These are phyloP conservation scores for Ochetophila trinervis DNA, from an alignment of 306 rosid genomes.

Conservation along the genomic window DNA sequence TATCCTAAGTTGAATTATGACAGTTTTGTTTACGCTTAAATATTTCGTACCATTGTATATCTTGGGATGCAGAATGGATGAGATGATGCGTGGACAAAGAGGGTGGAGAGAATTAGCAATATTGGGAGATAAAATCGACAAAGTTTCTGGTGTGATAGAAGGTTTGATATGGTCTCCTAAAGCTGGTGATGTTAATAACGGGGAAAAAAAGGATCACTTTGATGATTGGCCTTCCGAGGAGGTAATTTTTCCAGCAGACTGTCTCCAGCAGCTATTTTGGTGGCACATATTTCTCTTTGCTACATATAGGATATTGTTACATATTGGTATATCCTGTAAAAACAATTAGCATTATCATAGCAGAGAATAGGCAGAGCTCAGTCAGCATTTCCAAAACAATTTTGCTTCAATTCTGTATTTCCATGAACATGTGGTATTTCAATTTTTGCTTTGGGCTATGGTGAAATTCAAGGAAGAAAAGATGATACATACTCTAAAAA, in stretches of 20 bases:
- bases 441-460: too few relatives aligned
- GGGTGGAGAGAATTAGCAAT: conserved; percentile 95
- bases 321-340: not conserved
- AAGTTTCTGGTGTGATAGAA: conserved; percentile 73
- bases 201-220: conserved; percentile 32
- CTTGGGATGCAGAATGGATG: conserved; percentile 79
- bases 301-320: conserved; percentile 16
- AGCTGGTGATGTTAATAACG: conserved; percentile 37
- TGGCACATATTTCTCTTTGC: conserved; percentile 7
- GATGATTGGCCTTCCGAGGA: conserved; percentile 87
- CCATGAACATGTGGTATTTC: too few relatives aligned
- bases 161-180: conserved; percentile 80
- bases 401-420: too few relatives aligned
- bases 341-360: too few relatives aligned
- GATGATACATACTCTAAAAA: too few relatives aligned
- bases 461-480: too few relatives aligned
- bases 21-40: conserved; percentile 22
- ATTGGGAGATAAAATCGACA: conserved; percentile 84
- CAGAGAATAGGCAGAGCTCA: too few relatives aligned
- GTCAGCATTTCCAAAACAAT: too few relatives aligned
- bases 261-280: conserved; percentile 8
- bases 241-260: conserved; percentile 45
- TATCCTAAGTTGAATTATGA: conserved; percentile 13
- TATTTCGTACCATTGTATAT: conserved; percentile 15
- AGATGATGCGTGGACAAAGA: conserved; percentile 94